Conservation (phyloP, 2,329 filamentous ascomycete species). For the Phyllosticta citrichinensis region DNA sequence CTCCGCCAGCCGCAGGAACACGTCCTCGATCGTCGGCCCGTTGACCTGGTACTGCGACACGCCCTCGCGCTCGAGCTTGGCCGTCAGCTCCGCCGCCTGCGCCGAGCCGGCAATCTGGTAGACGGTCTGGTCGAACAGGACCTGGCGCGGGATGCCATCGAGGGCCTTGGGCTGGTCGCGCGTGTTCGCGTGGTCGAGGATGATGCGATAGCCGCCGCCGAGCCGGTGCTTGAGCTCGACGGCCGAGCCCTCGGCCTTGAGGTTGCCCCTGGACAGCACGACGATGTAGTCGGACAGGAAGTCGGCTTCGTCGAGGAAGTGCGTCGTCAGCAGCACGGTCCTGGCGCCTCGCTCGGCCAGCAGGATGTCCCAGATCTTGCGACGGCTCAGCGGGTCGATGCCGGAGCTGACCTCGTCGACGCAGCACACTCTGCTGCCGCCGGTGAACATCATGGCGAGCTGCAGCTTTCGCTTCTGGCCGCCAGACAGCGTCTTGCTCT, state of each 20-base stretch:
- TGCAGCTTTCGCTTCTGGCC: conserved; percentile 90
- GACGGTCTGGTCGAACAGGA: conserved; percentile 59
- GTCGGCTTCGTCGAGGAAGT: conserved; percentile 90
- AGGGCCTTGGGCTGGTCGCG: not conserved
- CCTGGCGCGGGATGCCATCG: conserved; percentile 24
- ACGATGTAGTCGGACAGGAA: conserved; percentile 81
- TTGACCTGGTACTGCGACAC: conserved; percentile 75
- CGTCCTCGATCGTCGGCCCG: conserved; percentile 85
- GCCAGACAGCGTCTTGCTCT: conserved; percentile 70
- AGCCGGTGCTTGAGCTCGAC: conserved; percentile 74
- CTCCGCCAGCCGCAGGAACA: conserved; percentile 77
- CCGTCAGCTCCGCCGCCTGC: conserved; percentile 62
- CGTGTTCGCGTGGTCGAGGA: conserved; percentile 17
- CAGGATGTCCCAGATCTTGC: conserved; percentile 92
- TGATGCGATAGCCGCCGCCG: conserved; percentile 74
- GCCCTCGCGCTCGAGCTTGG: conserved; percentile 53
- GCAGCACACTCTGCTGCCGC: conserved; percentile 78
- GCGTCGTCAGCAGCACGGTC: conserved; percentile 81
- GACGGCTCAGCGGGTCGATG: conserved; percentile 72
- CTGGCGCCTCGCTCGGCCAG: conserved; percentile 71
- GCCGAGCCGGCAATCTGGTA: conserved; percentile 62
- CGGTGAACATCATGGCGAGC: conserved; percentile 89
- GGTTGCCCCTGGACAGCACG: conserved; percentile 72
- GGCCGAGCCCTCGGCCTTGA: conserved; percentile 75
- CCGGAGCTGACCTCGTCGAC: conserved; percentile 87